Conservation (phyloP, 257 asterid genomes). For the Nicotiana paniculata region DNA sequence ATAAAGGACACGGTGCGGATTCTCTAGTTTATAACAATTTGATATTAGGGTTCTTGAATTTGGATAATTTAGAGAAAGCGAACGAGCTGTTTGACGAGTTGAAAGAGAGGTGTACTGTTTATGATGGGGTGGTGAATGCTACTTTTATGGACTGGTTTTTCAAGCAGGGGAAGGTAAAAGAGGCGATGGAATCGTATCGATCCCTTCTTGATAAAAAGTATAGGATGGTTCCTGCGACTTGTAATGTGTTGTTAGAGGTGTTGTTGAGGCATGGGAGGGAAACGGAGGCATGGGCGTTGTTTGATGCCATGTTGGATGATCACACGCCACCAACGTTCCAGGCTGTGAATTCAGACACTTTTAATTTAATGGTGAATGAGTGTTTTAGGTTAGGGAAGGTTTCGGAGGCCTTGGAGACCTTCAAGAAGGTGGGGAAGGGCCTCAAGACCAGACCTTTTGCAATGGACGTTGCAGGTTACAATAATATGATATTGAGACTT, state of each 20-base stretch:
- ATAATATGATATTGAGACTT: constrained; percentile 62
- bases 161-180: constrained; percentile 64
- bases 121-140: constrained; percentile 80
- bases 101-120: constrained; percentile 74
- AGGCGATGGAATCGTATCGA: constrained; percentile 78
- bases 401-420: constrained; percentile 64
- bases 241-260: constrained; percentile 70
- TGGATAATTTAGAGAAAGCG: constrained; percentile 69
- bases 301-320: constrained; percentile 72
- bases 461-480: constrained; percentile 82
- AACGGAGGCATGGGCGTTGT: constrained; percentile 76
- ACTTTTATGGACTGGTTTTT: constrained; percentile 92
- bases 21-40: constrained; percentile 78
- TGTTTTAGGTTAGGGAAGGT: constrained; percentile 70
- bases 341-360: constrained; percentile 85
- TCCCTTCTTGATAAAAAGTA: constrained; percentile 53
- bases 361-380: constrained; percentile 65
- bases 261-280: constrained; percentile 64
- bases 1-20: constrained; percentile 87
- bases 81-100: constrained; percentile 71
- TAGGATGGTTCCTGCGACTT: constrained; percentile 68
- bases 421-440: constrained; percentile 68
- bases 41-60: constrained; percentile 63
- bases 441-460: constrained; percentile 70
- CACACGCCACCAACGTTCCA: constrained; percentile 87